Percentiles rank a stretch among this genome's conserved stretches.
These are phyloP conservation scores for Suillus cothurnatus DNA, from an alignment of 768 basidiomycete genomes.

Conservation along the genomic window DNA sequence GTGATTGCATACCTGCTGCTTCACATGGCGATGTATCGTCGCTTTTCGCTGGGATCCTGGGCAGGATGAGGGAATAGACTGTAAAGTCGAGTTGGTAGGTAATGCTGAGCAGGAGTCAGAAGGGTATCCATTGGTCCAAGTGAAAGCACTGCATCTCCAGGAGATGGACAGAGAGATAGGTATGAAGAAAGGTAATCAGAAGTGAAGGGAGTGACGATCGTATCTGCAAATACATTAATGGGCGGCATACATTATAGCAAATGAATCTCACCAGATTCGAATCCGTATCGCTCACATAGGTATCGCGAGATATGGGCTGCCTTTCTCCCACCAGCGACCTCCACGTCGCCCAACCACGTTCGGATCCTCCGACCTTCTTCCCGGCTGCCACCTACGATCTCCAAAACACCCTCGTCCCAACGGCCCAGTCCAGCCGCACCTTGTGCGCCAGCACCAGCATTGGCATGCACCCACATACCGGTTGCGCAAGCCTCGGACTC, in stretches of 20 bases:
- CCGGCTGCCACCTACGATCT: constrained; percentile 74
- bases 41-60: constrained; percentile 72
- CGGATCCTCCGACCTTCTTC: constrained; percentile 75
- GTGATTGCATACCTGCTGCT: constrained; percentile 55
- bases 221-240: constrained; percentile 44
- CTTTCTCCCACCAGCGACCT: constrained; percentile 62
- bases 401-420: constrained; percentile 81
- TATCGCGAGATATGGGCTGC: constrained; percentile 72
- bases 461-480: constrained; percentile 69
- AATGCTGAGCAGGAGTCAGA: constrained; percentile 74
- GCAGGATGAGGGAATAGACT: constrained; percentile 80
- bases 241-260: background rate
- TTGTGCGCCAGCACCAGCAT: constrained; percentile 20
- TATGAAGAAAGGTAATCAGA: constrained; percentile 77
- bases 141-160: constrained; percentile 73
- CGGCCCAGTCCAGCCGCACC: constrained; percentile 44
- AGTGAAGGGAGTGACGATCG: constrained; percentile 75
- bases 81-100: constrained; percentile 78
- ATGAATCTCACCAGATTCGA: constrained; percentile 62
- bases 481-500: constrained; percentile 80
- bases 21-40: constrained; percentile 71
- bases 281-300: constrained; percentile 78
- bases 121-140: constrained; percentile 83
- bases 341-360: constrained; percentile 84
- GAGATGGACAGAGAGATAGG: constrained; percentile 72